These are phyloP conservation scores for Urochloa ruziziensis DNA, from an alignment of 176 grass and related monocot genomes.

Conservation along the genomic window DNA sequence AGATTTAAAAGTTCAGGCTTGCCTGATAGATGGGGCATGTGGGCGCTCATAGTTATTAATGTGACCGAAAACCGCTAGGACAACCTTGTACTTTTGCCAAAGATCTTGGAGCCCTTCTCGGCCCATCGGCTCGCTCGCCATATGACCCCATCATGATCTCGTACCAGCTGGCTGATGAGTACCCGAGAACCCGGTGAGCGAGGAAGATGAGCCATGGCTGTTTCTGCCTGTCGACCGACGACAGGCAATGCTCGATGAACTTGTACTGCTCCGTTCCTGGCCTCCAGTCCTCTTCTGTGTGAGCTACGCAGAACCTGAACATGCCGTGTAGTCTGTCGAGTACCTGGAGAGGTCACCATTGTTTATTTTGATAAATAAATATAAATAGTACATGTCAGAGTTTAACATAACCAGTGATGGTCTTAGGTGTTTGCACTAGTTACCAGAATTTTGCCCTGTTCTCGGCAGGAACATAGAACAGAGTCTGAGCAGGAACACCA, in stretches of 20 bases:
- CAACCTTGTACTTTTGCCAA: constrained; percentile 22
- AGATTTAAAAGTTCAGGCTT: background rate
- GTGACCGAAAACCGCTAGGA: constrained; percentile 5
- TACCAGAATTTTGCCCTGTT: constrained; percentile 87
- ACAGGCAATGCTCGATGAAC: constrained; percentile 18
- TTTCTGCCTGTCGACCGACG: constrained; percentile 18
- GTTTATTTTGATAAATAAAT: background rate
- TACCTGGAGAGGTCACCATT: constrained; percentile 53
- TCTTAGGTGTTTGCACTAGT: background rate
- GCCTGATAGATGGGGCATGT: constrained; percentile 29
- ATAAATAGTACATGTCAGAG: background rate
- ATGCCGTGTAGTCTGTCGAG: constrained; percentile 26
- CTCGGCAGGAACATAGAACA: constrained; percentile 87
- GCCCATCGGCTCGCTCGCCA: constrained; percentile 24
- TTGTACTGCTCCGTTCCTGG: constrained; percentile 17
- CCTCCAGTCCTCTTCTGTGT: constrained; percentile 22
- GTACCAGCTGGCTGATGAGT: constrained; percentile 5
- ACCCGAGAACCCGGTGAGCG: constrained; percentile 22
- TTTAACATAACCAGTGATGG: background rate
- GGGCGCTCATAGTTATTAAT: constrained; percentile 23
- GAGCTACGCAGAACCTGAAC: constrained; percentile 15
- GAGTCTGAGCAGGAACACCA: constrained; percentile 74
- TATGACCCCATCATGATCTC: constrained; percentile 18
- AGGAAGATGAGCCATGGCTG: constrained; percentile 35
- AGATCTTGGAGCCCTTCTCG: constrained; percentile 20